phyloP scores from a whole-genome alignment of 805 yeast species.

The Kodamaea hsintzibuensis region DNA sequence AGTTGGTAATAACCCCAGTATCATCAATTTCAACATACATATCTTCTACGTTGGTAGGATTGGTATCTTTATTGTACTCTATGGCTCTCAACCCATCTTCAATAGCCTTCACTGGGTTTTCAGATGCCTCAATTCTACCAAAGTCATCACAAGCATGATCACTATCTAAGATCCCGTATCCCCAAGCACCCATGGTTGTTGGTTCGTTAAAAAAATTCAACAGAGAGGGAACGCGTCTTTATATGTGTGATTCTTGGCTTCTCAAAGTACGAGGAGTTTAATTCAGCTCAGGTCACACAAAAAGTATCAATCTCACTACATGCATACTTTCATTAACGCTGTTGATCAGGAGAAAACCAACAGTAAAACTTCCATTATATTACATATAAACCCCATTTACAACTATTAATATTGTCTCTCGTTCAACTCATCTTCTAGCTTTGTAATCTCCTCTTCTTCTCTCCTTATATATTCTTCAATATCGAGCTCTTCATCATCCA shows the following conservation, averaged over 20 bases:
- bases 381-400: too few species aligned
- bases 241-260: not conserved
- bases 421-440: slow-evolving; percentile 40
- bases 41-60: not conserved
- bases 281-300: too few species aligned
- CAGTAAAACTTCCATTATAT: too few species aligned
- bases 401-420: slow-evolving; percentile 15
- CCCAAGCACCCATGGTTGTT: not conserved
- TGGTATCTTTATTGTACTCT: not conserved
- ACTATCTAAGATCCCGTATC: not conserved
- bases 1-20: not conserved
- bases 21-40: not conserved
- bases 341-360: too few species aligned
- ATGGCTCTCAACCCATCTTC: not conserved
- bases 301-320: too few species aligned
- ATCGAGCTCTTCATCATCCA: slow-evolving; percentile 21
- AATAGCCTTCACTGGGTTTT: not conserved
- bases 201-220: not conserved
- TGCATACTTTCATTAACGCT: not conserved
- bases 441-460: slow-evolving; percentile 48
- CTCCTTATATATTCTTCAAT: slow-evolving; percentile 41
- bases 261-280: too few species aligned
- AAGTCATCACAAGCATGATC: not conserved
- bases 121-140: not conserved
- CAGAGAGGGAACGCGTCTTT: not conserved